Conservation (phyloP, 1,284 basidiomycete species). For the Chondrostereum purpureum region DNA sequence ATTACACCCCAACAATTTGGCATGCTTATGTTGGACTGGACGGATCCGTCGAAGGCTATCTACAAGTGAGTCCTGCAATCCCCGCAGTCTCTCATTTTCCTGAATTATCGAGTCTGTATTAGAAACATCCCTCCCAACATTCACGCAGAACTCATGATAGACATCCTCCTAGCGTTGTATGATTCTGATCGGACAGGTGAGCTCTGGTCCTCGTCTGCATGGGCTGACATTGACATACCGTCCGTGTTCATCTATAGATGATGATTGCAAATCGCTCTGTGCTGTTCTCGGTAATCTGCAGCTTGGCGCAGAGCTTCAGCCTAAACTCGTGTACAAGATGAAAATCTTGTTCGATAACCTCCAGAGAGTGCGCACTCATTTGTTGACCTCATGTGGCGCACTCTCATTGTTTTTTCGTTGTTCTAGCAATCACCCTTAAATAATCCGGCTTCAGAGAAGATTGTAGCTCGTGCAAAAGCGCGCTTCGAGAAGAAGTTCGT, state of each 20-base stretch:
- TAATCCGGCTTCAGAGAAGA: slow-evolving; percentile 65
- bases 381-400: slow-evolving; percentile 3
- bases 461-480: slow-evolving; percentile 62
- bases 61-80: slow-evolving; percentile 21
- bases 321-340: slow-evolving; percentile 54
- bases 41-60: slow-evolving; percentile 79
- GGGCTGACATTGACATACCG: slow-evolving; percentile 3
- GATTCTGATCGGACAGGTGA: slow-evolving; percentile 35
- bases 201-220: neutral
- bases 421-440: slow-evolving; percentile 65
- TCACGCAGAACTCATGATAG: slow-evolving; percentile 76
- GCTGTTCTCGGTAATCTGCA: slow-evolving; percentile 77
- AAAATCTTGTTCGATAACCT: slow-evolving; percentile 56
- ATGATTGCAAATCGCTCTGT: slow-evolving; percentile 76
- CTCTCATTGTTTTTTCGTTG: slow-evolving; percentile 3
- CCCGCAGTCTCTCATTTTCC: slow-evolving; percentile 2
- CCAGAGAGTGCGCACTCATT: slow-evolving; percentile 39
- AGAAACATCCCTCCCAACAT: slow-evolving; percentile 39
- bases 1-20: slow-evolving; percentile 78
- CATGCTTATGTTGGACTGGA: slow-evolving; percentile 88
- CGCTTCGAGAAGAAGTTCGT: slow-evolving; percentile 53
- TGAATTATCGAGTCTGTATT: slow-evolving; percentile 27
- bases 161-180: slow-evolving; percentile 65
- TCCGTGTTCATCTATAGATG: slow-evolving; percentile 38
- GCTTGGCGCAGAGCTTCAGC: slow-evolving; percentile 63